phyloP scores from a whole-genome alignment of 306 rosid genomes.

The Dryas octopetala region DNA sequence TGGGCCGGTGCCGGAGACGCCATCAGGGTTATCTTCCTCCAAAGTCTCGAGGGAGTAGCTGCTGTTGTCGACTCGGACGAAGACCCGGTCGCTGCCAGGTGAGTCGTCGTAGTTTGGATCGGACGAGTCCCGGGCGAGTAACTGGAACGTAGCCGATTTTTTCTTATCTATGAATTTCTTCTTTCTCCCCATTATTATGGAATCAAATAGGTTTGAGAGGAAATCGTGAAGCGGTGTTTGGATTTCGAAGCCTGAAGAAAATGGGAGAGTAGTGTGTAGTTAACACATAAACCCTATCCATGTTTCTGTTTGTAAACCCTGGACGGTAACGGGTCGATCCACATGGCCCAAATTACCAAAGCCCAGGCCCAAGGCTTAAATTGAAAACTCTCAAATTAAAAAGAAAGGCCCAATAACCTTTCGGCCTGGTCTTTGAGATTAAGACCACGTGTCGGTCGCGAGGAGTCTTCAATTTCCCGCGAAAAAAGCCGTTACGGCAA shows the following conservation, averaged over 20 bases:
- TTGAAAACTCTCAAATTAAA: background rate
- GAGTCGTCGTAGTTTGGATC: conserved; percentile 59
- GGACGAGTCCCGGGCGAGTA: conserved; percentile 73
- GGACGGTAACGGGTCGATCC: background rate
- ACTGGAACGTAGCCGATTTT: conserved; percentile 65
- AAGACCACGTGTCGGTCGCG: too few species aligned
- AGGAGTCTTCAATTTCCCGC: too few species aligned
- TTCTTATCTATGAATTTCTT: conserved; percentile 85
- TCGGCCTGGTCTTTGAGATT: too few species aligned
- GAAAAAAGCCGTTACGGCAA: too few species aligned
- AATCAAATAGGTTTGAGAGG: background rate
- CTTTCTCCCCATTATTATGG: conserved; percentile 43
- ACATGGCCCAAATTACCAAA: background rate
- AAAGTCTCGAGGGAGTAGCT: conserved; percentile 31
- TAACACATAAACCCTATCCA: background rate
- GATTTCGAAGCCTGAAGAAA: too few species aligned
- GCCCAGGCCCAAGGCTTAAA: background rate
- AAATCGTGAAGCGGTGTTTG: too few species aligned
- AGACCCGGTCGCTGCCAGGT: conserved; percentile 68
- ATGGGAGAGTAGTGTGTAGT: too few species aligned
- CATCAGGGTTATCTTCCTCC: conserved; percentile 23
- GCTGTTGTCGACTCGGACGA: conserved; percentile 73
- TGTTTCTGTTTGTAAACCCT: background rate
- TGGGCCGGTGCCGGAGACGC: conserved; percentile 18
- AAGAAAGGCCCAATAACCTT: too few species aligned